Percentiles rank a stretch among this genome's conserved stretches.
Evolutionary conservation across 495 filamentous ascomycete genomes (phyloP).

Genomic region (Podospora pseudopauciseta): DNA sequence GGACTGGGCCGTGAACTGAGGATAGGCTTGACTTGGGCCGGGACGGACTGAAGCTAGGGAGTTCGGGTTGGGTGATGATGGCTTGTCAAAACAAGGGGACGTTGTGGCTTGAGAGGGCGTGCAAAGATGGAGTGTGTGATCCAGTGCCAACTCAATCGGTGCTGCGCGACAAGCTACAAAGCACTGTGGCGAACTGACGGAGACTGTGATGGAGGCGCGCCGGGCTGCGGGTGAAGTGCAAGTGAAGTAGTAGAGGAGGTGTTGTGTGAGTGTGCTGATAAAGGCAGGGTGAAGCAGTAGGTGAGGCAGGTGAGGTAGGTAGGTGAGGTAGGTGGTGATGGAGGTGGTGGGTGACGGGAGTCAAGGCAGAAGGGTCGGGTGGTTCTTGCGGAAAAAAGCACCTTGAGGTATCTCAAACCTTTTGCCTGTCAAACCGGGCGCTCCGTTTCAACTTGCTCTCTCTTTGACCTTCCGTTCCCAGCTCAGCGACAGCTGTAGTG

Average conservation of each 20-base stretch:
- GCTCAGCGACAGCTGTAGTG: constrained; percentile 1
- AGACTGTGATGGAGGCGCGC: background rate
- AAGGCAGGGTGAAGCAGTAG: background rate
- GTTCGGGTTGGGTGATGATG: constrained; percentile 13
- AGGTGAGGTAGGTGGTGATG: constrained; percentile 12
- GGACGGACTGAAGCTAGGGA: constrained; percentile 8
- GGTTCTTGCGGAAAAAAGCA: constrained; percentile 24
- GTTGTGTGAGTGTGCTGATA: background rate
- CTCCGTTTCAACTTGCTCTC: constrained; percentile 18
- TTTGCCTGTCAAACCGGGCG: constrained; percentile 32
- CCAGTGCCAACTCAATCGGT: constrained; percentile 15
- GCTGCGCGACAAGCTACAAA: constrained; percentile 19
- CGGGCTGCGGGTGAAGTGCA: background rate
- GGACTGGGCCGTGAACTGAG: constrained; percentile 18
- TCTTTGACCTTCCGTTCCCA: background rate
- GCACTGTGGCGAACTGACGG: constrained; percentile 14
- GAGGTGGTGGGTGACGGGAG: constrained; percentile 9
- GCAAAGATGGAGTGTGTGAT: constrained; percentile 22
- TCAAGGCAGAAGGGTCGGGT: constrained; percentile 17
- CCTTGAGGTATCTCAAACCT: constrained; percentile 36
- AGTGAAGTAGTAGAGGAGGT: background rate
- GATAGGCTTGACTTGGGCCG: constrained; percentile 5
- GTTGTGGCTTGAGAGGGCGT: constrained; percentile 21
- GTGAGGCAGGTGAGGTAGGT: background rate
- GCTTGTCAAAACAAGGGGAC: constrained; percentile 18